Evolutionary conservation across 345 rosid species (phyloP).

Genomic region (Reutealis trisperma): DNA sequence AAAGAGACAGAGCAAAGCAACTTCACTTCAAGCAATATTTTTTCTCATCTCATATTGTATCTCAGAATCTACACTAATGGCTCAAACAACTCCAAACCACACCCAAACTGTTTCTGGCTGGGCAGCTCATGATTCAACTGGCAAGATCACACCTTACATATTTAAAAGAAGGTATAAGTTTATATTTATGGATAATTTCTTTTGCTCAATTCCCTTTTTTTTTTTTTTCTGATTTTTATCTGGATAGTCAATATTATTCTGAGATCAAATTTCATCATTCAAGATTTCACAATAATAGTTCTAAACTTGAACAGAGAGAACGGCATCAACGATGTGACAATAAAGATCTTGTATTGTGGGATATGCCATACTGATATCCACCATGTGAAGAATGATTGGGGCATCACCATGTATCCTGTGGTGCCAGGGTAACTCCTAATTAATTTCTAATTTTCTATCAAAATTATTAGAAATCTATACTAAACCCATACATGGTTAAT

Average conservation of each 20-base stretch:
- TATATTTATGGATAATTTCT: too few relatives aligned
- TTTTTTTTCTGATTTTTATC: too few relatives aligned
- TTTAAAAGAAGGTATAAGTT: constrained; percentile 50
- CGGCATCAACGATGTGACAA: constrained; percentile 68
- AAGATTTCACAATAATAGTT: background rate
- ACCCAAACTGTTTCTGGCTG: constrained; percentile 56
- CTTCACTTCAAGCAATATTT: too few relatives aligned
- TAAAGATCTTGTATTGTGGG: constrained; percentile 71
- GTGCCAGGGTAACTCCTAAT: constrained; percentile 63
- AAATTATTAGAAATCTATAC: background rate
- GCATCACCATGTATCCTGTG: constrained; percentile 73
- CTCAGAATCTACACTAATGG: constrained; percentile 22
- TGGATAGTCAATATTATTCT: too few relatives aligned
- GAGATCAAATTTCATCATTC: background rate
- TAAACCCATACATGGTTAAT: too few relatives aligned
- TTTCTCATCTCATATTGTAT: background rate
- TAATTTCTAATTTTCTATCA: background rate
- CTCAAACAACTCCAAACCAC: constrained; percentile 54
- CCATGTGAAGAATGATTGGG: constrained; percentile 68
- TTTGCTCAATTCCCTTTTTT: too few relatives aligned
- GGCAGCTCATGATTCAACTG: constrained; percentile 59
- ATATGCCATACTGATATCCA: constrained; percentile 87
- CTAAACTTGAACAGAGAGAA: constrained; percentile 48
- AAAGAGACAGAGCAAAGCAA: too few relatives aligned
- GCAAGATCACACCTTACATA: constrained; percentile 46